Conservation (phyloP, 768 basidiomycete species). For the Boletellus ananiceps region DNA sequence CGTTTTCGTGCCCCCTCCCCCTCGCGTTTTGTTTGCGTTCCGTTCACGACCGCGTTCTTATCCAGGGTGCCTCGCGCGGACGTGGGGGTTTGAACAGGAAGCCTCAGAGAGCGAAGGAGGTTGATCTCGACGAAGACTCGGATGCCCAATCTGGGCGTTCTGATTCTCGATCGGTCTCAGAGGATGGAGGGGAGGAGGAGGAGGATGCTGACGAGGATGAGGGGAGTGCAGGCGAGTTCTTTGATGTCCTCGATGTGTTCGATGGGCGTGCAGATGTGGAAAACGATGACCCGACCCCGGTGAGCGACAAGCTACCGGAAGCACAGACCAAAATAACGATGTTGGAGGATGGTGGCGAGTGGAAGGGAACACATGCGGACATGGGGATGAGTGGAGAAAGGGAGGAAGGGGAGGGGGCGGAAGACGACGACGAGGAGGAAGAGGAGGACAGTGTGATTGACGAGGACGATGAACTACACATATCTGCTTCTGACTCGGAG, state of each 20-base stretch:
- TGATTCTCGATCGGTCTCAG: constrained; percentile 16
- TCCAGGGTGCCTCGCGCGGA: constrained; percentile 16
- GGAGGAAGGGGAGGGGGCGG: constrained; percentile 31
- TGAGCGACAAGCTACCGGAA: constrained; percentile 8
- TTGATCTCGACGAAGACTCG: constrained; percentile 61
- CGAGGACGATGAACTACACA: constrained; percentile 43
- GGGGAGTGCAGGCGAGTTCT: constrained; percentile 49
- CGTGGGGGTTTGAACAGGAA: constrained; percentile 23
- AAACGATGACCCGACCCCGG: constrained; percentile 4
- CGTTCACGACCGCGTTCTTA: neutral
- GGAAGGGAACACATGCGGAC: constrained; percentile 8
- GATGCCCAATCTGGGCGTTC: constrained; percentile 30
- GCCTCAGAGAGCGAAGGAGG: constrained; percentile 41
- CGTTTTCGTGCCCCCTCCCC: too few species aligned
- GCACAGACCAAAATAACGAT: constrained; percentile 54
- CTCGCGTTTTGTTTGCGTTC: neutral
- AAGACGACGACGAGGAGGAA: constrained; percentile 9
- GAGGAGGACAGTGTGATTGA: constrained; percentile 30
- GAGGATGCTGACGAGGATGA: constrained; percentile 48
- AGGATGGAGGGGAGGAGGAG: constrained; percentile 34
- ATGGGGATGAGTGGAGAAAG: constrained; percentile 33
- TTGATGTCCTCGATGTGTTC: constrained; percentile 61
- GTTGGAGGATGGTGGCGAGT: constrained; percentile 36
- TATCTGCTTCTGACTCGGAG: constrained; percentile 45
- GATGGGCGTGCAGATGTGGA: constrained; percentile 52